Percentiles rank a stretch among this genome's conserved stretches.
These are phyloP conservation scores for Karstenula rhodostoma DNA, from an alignment of 2,329 filamentous ascomycete genomes.

Conservation along the genomic window DNA sequence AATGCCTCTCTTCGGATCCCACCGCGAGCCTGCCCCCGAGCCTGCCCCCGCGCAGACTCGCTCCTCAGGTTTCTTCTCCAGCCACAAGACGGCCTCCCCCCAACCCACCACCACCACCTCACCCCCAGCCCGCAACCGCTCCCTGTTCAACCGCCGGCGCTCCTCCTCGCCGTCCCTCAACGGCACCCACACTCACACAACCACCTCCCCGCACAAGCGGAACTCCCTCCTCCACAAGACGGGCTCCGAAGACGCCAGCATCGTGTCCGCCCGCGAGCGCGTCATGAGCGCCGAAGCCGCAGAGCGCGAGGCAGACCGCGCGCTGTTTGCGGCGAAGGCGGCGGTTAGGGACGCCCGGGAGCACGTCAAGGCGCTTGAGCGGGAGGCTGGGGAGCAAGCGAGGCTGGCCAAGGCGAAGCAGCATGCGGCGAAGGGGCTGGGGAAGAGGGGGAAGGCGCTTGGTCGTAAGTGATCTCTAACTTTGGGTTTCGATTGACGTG, in stretches of 20 bases:
- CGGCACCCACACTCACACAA: constrained; percentile 30
- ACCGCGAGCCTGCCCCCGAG: constrained; percentile 19
- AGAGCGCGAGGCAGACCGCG: constrained; percentile 71
- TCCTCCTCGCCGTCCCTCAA: constrained; percentile 43
- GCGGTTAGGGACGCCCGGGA: constrained; percentile 70
- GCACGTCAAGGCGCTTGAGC: constrained; percentile 69
- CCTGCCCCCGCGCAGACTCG: constrained; percentile 3
- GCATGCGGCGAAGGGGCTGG: constrained; percentile 69
- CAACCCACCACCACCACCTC: constrained; percentile 33
- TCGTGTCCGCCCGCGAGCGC: constrained; percentile 67
- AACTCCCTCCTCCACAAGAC: constrained; percentile 52
- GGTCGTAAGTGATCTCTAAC: constrained; percentile 63
- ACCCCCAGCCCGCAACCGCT: constrained; percentile 34
- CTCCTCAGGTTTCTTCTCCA: constrained; percentile 6
- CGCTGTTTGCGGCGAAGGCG: constrained; percentile 64
- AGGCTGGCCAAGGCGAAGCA: constrained; percentile 73
- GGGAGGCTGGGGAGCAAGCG: constrained; percentile 63
- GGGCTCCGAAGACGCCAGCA: constrained; percentile 66
- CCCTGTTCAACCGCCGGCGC: constrained; percentile 49
- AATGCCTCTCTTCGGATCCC: constrained; percentile 48
- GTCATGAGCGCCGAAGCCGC: constrained; percentile 69
- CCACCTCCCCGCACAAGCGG: constrained; percentile 34
- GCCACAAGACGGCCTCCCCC: constrained; percentile 23
- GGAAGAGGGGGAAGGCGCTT: constrained; percentile 73
- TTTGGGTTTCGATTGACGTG: background rate